Conservation (phyloP, 2,329 filamentous ascomycete species). For the Monosporascus cannonballus region DNA sequence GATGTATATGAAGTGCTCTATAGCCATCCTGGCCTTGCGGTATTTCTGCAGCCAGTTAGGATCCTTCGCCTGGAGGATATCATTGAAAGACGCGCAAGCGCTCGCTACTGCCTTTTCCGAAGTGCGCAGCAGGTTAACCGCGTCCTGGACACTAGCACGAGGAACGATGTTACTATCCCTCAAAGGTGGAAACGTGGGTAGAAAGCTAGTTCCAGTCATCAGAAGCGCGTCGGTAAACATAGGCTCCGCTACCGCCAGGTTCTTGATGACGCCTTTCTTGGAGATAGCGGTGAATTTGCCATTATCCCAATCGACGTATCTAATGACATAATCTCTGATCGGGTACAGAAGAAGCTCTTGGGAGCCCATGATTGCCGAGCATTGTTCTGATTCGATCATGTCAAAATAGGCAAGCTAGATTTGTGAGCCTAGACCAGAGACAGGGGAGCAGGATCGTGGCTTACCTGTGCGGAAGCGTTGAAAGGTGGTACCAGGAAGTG, state of each 20-base stretch:
- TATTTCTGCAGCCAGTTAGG: constrained; percentile 80
- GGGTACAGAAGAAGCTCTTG: constrained; percentile 83
- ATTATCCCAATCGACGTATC: constrained; percentile 60
- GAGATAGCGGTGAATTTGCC: constrained; percentile 56
- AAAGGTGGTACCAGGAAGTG: constrained; percentile 81
- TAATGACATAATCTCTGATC: constrained; percentile 68
- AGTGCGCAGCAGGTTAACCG: constrained; percentile 70
- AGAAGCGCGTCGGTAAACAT: constrained; percentile 80
- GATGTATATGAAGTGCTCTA: constrained; percentile 84
- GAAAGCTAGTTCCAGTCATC: constrained; percentile 75
- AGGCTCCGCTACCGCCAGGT: constrained; percentile 59
- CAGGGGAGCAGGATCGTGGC: constrained; percentile 14
- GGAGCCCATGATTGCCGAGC: constrained; percentile 74
- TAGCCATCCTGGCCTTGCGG: constrained; percentile 74
- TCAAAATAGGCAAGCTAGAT: constrained; percentile 72
- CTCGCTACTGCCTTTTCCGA: constrained; percentile 63
- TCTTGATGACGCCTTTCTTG: constrained; percentile 65
- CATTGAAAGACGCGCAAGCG: constrained; percentile 72
- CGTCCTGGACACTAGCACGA: constrained; percentile 62
- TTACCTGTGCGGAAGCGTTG: constrained; percentile 79
- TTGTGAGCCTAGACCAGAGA: constrained; percentile 22
- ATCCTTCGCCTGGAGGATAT: constrained; percentile 66
- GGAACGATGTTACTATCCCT: constrained; percentile 51
- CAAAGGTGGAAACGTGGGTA: constrained; percentile 73
- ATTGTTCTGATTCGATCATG: constrained; percentile 58